Evolutionary conservation across 2,329 filamentous ascomycete species (phyloP), one percentile per base, ranked within the genome.

Genomic region (Fusarium bactridioides): DNA sequence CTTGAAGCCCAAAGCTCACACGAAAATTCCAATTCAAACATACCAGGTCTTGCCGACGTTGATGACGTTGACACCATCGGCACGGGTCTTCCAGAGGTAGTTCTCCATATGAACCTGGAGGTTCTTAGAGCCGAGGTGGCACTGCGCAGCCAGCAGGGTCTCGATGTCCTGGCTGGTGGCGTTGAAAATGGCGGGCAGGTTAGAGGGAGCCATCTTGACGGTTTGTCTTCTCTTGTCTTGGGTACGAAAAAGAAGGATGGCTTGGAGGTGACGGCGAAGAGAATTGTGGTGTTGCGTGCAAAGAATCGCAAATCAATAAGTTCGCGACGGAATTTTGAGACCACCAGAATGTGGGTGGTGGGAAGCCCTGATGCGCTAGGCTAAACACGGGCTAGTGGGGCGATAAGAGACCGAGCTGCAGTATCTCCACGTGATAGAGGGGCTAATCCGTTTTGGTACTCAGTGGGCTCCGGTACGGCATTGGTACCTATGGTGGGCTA

Each of bases 11-110:
- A 57, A 47, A 37, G 48, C 43, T n/a, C 43, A 41, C 44, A 50
- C 18, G 5, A 61, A 62, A 50, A 53, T 45, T 48, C 31, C 33
- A 7, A 25, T 15, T 27, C 13, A 25, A 48, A 72, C 92, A 78
- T 92, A 97, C 94, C 95, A 99, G 87, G 96, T 99, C 94, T 99
- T 99, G 89, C 95, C 95, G 86, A 99, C 94, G 92, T 99, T 99
- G 86, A 99, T 90, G 79, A 99, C 91, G 86, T 99, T 99, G 89
- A 99, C 92, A 87, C 96, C 96, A 82, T 99, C 97, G 78, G 94
- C 92, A 84, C 96, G 94, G 85, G 94, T 97, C 93, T 99, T 99
- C 95, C 95, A 99, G 83, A 99, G 92, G 90, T 99, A 99, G 79
- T 94, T 93, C 88, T 97, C 94, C 94, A 98, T 98, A 90, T 98